phyloP scores from a whole-genome alignment of 75 land plant genomes.

The Picea glauca region DNA sequence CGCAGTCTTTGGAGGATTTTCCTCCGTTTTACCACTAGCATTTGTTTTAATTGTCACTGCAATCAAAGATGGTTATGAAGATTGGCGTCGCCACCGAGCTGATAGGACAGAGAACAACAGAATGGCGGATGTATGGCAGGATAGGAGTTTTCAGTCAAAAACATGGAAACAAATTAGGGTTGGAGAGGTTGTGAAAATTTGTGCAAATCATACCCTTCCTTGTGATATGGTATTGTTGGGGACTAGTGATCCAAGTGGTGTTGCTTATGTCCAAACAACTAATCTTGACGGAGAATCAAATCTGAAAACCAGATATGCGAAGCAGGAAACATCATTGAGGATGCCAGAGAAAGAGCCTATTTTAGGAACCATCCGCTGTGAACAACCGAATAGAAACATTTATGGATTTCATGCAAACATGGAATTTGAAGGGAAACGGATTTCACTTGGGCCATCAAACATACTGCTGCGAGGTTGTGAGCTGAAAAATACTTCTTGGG shows the following conservation, averaged over 20 bases:
- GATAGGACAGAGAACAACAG: constrained; percentile 86
- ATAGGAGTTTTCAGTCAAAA: constrained; percentile 47
- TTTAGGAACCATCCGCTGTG: constrained; percentile 56
- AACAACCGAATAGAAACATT: constrained; percentile 87
- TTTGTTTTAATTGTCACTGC: constrained; percentile 87
- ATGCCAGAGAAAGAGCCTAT: constrained; percentile 43
- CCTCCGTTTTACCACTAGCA: constrained; percentile 75
- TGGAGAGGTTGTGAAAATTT: constrained; percentile 82
- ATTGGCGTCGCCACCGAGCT: constrained; percentile 78
- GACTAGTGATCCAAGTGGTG: constrained; percentile 89
- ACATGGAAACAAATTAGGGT: constrained; percentile 83
- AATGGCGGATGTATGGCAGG: constrained; percentile 44
- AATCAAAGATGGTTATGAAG: constrained; percentile 95
- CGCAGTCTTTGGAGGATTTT: constrained; percentile 77
- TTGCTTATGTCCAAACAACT: constrained; percentile 92
- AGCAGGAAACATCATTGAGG: constrained; percentile 67
- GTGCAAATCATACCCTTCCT: constrained; percentile 82
- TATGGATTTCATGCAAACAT: constrained; percentile 83
- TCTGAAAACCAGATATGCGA: constrained; percentile 92
- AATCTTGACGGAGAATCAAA: constrained; percentile 98
- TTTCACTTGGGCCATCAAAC: constrained; percentile 85
- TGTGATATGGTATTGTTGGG: constrained; percentile 93
- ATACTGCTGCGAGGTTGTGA: constrained; percentile 95
- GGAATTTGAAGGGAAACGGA: constrained; percentile 63
- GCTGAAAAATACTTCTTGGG: constrained; percentile 91